These are phyloP conservation scores for Ceratocystis lukuohia DNA, from an alignment of 2,329 filamentous ascomycete genomes.

Conservation along the genomic window DNA sequence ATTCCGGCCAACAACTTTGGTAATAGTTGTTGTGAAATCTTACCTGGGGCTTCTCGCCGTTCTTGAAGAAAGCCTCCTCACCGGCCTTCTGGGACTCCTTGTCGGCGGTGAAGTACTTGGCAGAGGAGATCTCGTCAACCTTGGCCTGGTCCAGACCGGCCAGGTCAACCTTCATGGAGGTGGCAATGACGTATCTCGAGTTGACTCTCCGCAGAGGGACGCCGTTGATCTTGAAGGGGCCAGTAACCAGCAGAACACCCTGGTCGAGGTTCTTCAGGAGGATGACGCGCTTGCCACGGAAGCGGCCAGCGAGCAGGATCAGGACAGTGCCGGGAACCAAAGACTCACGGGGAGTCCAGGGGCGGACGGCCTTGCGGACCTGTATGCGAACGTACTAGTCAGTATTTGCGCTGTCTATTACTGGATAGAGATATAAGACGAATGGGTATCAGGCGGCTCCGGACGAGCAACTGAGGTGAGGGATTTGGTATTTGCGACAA, in stretches of 20 bases:
- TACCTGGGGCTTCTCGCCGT: constrained; percentile 96
- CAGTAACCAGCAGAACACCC: constrained; percentile 97
- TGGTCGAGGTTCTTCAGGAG: constrained; percentile 96
- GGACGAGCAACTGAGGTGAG: not conserved
- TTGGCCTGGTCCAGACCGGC: constrained; percentile 79
- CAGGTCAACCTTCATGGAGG: constrained; percentile 73
- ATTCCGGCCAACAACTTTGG: too few relatives aligned
- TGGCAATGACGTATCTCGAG: constrained; percentile 86
- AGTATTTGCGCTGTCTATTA: constrained; percentile 14
- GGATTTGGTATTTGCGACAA: not conserved
- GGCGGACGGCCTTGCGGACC: constrained; percentile 87
- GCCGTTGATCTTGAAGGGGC: constrained; percentile 99
- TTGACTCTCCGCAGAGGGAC: constrained; percentile 92
- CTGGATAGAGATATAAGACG: not conserved
- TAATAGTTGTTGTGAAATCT: constrained; percentile 26
- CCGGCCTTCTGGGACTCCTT: constrained; percentile 89
- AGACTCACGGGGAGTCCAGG: constrained; percentile 73
- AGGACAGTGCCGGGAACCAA: constrained; percentile 92
- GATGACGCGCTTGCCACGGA: constrained; percentile 99
- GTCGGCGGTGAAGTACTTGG: constrained; percentile 92
- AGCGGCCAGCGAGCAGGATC: constrained; percentile 97
- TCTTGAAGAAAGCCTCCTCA: constrained; percentile 99
- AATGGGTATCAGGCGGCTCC: not conserved
- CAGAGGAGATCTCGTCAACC: constrained; percentile 61
- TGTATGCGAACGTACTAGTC: constrained; percentile 30